phyloP scores from a whole-genome alignment of 2,329 filamentous ascomycete genomes.

The Penicillium concentricum region DNA sequence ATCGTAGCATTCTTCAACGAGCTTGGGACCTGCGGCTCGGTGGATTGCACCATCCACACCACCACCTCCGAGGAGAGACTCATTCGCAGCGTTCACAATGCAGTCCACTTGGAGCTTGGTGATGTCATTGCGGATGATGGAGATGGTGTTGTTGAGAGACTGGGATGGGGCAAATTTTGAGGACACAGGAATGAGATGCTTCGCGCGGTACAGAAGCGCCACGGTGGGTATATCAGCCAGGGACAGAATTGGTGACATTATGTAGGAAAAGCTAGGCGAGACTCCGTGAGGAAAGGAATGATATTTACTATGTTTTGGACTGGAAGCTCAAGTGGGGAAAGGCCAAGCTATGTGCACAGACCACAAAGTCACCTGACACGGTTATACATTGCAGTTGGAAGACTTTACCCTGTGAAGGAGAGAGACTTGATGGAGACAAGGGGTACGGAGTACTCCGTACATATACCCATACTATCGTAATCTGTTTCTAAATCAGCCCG shows the following conservation, averaged over 20 bases:
- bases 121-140: constrained; percentile 73
- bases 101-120: constrained; percentile 74
- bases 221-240: constrained; percentile 42
- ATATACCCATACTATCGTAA: too few relatives aligned
- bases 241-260: constrained; percentile 24
- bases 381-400: background rate
- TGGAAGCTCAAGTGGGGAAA: constrained; percentile 1
- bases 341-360: background rate
- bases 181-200: constrained; percentile 44
- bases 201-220: constrained; percentile 64
- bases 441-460: too few relatives aligned
- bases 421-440: background rate
- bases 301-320: background rate
- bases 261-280: background rate
- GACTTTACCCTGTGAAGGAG: background rate
- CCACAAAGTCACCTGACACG: background rate
- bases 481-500: background rate
- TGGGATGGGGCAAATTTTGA: constrained; percentile 46
- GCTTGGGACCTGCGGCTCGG: constrained; percentile 67
- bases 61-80: constrained; percentile 75
- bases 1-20: constrained; percentile 69
- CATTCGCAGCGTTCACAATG: constrained; percentile 93
- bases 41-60: constrained; percentile 91
- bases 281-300: background rate
- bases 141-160: constrained; percentile 55